Evolutionary conservation across 305 asterid species (phyloP).

Genomic region (Fraxinus floribunda): DNA sequence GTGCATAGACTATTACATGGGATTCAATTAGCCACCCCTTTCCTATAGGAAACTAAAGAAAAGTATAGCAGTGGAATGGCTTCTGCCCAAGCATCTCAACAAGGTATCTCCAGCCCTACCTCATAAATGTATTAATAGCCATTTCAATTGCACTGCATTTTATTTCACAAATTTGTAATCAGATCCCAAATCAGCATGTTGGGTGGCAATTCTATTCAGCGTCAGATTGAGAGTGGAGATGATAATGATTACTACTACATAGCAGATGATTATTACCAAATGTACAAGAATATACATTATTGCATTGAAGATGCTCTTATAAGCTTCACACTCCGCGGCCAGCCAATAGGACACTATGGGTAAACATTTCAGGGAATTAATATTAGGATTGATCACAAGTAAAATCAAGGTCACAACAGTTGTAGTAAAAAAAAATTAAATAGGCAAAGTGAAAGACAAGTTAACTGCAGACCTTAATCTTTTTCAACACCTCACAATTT

Average conservation of each 20-base stretch:
- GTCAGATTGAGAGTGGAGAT: conserved; percentile 27
- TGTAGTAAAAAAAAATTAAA: neutral
- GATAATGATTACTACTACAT: conserved; percentile 22
- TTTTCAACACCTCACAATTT: no score
- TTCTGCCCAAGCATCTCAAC: conserved; percentile 32
- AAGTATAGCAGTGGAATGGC: conserved; percentile 27
- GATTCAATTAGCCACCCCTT: conserved; percentile 26
- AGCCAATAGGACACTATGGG: neutral
- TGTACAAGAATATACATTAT: neutral
- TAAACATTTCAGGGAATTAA: conserved; percentile 43
- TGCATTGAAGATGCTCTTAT: neutral
- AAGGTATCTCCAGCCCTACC: conserved; percentile 28
- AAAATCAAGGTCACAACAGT: neutral
- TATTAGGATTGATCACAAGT: neutral
- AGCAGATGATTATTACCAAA: neutral
- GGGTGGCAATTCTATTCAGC: conserved; percentile 22
- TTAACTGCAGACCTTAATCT: no score
- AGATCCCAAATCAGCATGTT: conserved; percentile 1
- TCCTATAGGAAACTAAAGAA: conserved; percentile 23
- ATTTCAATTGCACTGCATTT: neutral
- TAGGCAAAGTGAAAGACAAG: neutral
- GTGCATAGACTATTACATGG: neutral
- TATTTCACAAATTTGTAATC: neutral
- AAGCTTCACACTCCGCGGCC: neutral
- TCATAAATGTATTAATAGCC: conserved; percentile 8